Evolutionary conservation across 164 flowering plant genomes (phyloP).

Genomic region (Warburgia ugandensis): DNA sequence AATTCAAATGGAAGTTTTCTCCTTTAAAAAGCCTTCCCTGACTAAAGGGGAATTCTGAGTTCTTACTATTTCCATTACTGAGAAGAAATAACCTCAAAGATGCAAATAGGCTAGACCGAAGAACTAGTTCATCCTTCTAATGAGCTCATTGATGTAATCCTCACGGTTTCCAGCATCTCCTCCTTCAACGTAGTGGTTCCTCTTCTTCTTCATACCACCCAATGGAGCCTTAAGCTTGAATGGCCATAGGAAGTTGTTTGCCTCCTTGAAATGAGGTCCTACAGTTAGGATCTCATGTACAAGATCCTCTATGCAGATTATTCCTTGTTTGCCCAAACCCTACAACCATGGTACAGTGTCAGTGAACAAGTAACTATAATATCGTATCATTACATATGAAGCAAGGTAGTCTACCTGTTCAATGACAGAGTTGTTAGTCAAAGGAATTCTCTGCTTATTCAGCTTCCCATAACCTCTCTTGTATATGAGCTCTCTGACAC

Average conservation of each 20-base stretch:
- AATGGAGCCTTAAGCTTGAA: conserved; percentile 61
- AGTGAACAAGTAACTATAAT: not conserved
- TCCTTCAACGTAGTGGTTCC: conserved; percentile 67
- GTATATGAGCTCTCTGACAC: conserved; percentile 54
- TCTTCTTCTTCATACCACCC: conserved; percentile 60
- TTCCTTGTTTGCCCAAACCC: conserved; percentile 53
- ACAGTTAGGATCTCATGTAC: conserved; percentile 64
- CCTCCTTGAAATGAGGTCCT: conserved; percentile 69
- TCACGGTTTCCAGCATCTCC: conserved; percentile 71
- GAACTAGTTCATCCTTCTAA: conserved; percentile 57
- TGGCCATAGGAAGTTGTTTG: conserved; percentile 66
- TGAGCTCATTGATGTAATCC: conserved; percentile 52
- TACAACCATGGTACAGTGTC: conserved; percentile 4
- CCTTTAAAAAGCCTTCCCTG: too few relatives aligned
- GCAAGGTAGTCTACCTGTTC: conserved; percentile 35
- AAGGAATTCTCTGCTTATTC: conserved; percentile 45
- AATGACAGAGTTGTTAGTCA: conserved; percentile 51
- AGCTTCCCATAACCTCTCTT: conserved; percentile 68
- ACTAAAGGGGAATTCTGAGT: too few relatives aligned
- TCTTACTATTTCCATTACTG: too few relatives aligned
- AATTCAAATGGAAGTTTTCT: too few relatives aligned
- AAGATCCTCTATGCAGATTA: conserved; percentile 57
- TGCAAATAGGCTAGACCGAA: too few relatives aligned
- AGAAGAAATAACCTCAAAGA: not conserved
- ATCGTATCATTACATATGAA: not conserved